Evolutionary conservation across 2,329 filamentous ascomycete genomes (phyloP).

Genomic region (Trichoderma endophyticum): DNA sequence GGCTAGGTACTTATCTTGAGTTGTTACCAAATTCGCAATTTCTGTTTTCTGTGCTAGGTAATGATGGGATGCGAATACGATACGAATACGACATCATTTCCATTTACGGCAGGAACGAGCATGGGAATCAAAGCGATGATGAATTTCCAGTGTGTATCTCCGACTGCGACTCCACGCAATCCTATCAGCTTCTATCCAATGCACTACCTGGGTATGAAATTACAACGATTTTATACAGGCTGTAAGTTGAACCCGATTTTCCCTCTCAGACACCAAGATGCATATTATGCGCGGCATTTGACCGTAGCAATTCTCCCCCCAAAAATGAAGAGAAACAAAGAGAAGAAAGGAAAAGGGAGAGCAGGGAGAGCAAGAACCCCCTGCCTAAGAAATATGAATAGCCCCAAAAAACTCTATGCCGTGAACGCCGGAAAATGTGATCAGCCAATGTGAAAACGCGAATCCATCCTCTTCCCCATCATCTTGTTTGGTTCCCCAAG

Average conservation of each 20-base stretch:
- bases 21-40: background rate
- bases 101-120: background rate
- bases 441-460: background rate
- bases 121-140: background rate
- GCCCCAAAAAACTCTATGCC: background rate
- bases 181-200: background rate
- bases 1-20: background rate
- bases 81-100: background rate
- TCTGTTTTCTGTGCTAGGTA: background rate
- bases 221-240: background rate
- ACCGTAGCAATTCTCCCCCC: background rate
- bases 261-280: background rate
- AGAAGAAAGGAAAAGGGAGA: background rate
- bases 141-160: background rate
- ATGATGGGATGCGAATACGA: background rate
- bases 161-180: background rate
- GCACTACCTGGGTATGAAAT: background rate
- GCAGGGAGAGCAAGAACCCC: background rate
- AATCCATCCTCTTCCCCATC: background rate
- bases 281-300: background rate
- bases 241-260: background rate
- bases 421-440: background rate
- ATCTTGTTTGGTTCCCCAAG: background rate
- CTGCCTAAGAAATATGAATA: background rate
- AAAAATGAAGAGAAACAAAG: background rate